phyloP scores from a whole-genome alignment of 2,329 filamentous ascomycete genomes.

The Teratosphaeria gauchensis region DNA sequence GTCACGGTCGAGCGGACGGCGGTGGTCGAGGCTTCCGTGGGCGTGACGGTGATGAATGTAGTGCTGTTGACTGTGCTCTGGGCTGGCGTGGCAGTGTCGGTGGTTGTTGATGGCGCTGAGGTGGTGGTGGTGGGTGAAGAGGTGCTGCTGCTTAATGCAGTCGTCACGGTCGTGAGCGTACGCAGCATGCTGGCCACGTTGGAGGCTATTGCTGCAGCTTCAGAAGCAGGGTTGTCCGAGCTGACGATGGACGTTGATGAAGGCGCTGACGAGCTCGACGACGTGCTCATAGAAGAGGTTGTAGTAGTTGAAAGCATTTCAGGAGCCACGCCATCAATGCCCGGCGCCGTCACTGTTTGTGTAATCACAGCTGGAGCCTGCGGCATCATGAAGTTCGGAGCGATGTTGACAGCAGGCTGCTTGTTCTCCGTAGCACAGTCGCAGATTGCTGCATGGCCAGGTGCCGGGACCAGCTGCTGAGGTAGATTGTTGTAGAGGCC shows the following conservation, averaged over 20 bases:
- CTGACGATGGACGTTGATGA: constrained; percentile 3
- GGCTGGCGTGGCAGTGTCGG: constrained; percentile 5
- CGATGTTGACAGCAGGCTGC: constrained; percentile 22
- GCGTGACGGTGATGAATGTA: constrained; percentile 10
- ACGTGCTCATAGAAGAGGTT: constrained; percentile 2
- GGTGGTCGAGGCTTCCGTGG: constrained; percentile 3
- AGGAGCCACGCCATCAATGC: not conserved
- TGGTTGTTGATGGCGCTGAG: not conserved
- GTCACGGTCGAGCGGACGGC: constrained; percentile 6
- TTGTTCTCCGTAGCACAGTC: constrained; percentile 7
- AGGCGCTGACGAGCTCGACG: constrained; percentile 3
- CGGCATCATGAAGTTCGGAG: constrained; percentile 24
- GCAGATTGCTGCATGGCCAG: constrained; percentile 7
- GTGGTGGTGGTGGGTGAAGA: not conserved
- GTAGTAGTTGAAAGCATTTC: not conserved
- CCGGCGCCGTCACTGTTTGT: constrained; percentile 5
- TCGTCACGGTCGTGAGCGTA: constrained; percentile 3
- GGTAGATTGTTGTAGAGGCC: constrained; percentile 28
- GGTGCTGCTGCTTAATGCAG: not conserved
- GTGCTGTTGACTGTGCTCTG: constrained; percentile 13
- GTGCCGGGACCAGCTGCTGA: constrained; percentile 13
- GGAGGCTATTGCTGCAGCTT: constrained; percentile 10
- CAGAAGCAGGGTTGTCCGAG: constrained; percentile 4
- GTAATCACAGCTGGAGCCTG: constrained; percentile 2
- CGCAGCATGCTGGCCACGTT: constrained; percentile 12